A percentile compares a stretch with the other conserved stretches of the same genome.
phyloP scores from a whole-genome alignment of 768 basidiomycete genomes.

The Mycena latifolia region DNA sequence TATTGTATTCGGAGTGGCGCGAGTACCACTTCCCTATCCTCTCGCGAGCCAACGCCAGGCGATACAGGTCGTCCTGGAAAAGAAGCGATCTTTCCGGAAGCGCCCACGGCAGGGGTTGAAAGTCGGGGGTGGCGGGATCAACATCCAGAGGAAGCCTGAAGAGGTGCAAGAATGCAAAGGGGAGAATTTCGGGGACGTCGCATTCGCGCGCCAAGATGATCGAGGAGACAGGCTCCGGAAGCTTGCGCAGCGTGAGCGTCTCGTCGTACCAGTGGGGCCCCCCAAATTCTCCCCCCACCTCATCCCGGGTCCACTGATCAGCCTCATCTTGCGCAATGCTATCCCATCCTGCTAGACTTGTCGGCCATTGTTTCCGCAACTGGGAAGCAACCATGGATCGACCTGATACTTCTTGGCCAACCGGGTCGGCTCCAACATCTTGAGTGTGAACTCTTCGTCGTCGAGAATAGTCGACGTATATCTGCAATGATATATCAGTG shows the following conservation, averaged over 20 bases:
- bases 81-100: too few species aligned
- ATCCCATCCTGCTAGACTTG: constrained; percentile 3
- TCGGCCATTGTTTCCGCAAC: constrained; percentile 7
- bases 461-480: too few species aligned
- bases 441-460: background rate
- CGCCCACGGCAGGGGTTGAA: too few species aligned
- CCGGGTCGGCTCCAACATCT: background rate
- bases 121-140: too few species aligned
- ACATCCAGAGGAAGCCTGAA: background rate
- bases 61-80: background rate
- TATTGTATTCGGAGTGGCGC: background rate
- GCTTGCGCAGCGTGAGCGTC: background rate
- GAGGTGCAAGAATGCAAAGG: constrained; percentile 17
- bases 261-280: background rate
- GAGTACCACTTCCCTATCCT: constrained; percentile 14
- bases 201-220: constrained; percentile 17
- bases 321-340: background rate
- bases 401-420: constrained; percentile 22
- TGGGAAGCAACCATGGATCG: constrained; percentile 4
- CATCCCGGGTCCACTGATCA: background rate
- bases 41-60: constrained; percentile 11
- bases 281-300: too few species aligned
- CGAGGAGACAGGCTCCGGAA: constrained; percentile 7
- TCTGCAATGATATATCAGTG: too few species aligned
- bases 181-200: constrained; percentile 1